phyloP scores from a whole-genome alignment of 2,329 filamentous ascomycete species.

The Aureobasidium zeae region DNA sequence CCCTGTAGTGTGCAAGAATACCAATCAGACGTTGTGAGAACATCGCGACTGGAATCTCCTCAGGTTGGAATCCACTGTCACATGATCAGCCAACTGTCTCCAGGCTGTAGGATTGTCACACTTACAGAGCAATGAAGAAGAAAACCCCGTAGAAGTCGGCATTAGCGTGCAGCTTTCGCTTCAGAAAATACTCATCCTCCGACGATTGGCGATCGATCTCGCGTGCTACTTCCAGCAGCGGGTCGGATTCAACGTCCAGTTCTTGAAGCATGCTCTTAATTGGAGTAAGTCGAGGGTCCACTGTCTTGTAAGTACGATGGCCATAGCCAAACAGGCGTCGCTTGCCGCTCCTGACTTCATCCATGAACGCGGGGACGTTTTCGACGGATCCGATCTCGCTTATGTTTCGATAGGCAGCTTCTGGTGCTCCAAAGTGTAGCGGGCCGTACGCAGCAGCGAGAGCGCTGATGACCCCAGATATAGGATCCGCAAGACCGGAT shows the following conservation, averaged over 20 bases:
- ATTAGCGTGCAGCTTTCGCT: neutral
- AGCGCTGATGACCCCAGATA: neutral
- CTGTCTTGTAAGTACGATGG: neutral
- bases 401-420: neutral
- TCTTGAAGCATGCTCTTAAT: neutral
- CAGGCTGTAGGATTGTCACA: no score
- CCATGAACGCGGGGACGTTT: neutral
- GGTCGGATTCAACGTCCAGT: neutral
- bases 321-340: neutral
- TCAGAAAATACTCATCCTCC: neutral
- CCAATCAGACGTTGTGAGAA: neutral
- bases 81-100: no score
- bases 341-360: neutral
- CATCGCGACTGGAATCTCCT: neutral
- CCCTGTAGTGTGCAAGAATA: neutral
- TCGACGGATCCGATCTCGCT: neutral
- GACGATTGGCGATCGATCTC: neutral
- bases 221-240: neutral
- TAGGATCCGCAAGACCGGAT: neutral
- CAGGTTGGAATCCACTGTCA: neutral
- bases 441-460: neutral
- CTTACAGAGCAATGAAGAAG: neutral
- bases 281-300: neutral
- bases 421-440: neutral
- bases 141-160: neutral